Evolutionary conservation across 2,329 filamentous ascomycete genomes (phyloP).

Genomic region (Fusarium scirpi): DNA sequence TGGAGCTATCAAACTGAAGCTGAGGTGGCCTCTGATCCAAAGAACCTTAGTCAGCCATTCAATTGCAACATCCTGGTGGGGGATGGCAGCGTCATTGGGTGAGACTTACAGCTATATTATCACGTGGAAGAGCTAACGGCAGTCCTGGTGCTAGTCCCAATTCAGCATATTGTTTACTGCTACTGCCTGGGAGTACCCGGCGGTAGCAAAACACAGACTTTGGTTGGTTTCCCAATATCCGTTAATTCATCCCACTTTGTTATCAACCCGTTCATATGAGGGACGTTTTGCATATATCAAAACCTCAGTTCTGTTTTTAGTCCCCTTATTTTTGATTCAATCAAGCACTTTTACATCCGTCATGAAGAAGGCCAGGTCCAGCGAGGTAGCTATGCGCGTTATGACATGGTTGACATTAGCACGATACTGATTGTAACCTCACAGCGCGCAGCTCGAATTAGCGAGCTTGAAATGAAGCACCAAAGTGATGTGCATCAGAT

Average conservation of each 20-base stretch:
- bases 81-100: constrained; percentile 17
- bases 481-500: constrained; percentile 73
- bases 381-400: constrained; percentile 47
- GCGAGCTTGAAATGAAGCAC: constrained; percentile 76
- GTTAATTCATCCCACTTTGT: constrained; percentile 31
- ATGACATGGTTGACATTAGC: constrained; percentile 39
- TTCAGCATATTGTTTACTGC: constrained; percentile 50
- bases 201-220: constrained; percentile 46
- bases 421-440: constrained; percentile 34
- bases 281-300: constrained; percentile 9
- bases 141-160: constrained; percentile 37
- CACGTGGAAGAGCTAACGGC: constrained; percentile 24
- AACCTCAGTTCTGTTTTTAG: background rate
- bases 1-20: constrained; percentile 47
- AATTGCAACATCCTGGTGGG: background rate
- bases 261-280: constrained; percentile 4
- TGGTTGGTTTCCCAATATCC: background rate
- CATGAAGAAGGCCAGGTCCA: constrained; percentile 47
- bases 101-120: background rate
- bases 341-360: constrained; percentile 7
- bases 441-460: constrained; percentile 61
- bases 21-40: constrained; percentile 52
- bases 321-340: background rate
- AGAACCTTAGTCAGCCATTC: constrained; percentile 41
- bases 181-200: background rate